A percentile compares a stretch with the other conserved stretches of the same genome.
These are phyloP conservation scores for Gloeostereum incarnatum DNA, from an alignment of 768 basidiomycete genomes.

Conservation along the genomic window DNA sequence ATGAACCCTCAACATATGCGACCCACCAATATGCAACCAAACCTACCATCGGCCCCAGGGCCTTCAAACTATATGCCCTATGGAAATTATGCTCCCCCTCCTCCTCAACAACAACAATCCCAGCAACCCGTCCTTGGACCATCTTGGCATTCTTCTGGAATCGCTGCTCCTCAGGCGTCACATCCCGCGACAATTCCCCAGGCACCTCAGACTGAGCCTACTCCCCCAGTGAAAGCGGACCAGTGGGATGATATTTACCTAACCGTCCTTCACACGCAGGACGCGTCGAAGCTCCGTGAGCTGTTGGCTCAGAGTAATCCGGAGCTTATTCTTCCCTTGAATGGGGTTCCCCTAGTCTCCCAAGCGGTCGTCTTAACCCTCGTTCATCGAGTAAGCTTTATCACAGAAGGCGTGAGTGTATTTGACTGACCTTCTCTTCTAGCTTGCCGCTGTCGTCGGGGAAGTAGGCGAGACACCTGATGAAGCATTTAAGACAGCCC, in stretches of 20 bases:
- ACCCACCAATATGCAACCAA: slow-evolving; percentile 29
- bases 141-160: slow-evolving; percentile 53
- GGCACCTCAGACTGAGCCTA: slow-evolving; percentile 31
- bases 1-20: slow-evolving; percentile 31
- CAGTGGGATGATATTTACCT: slow-evolving; percentile 85
- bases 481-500: slow-evolving; percentile 69
- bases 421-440: slow-evolving; percentile 6
- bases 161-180: slow-evolving; percentile 77
- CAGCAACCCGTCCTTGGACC: slow-evolving; percentile 24
- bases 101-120: slow-evolving; percentile 20
- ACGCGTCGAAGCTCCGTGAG: slow-evolving; percentile 64
- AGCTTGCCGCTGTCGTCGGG: slow-evolving; percentile 69
- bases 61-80: background rate
- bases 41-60: slow-evolving; percentile 9
- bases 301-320: slow-evolving; percentile 67
- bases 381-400: slow-evolving; percentile 61
- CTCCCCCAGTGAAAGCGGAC: slow-evolving; percentile 51
- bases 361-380: slow-evolving; percentile 81
- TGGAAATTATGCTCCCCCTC: background rate
- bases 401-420: slow-evolving; percentile 3
- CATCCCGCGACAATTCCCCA: slow-evolving; percentile 69
- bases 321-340: slow-evolving; percentile 72
- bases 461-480: slow-evolving; percentile 73
- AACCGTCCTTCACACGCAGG: slow-evolving; percentile 67
- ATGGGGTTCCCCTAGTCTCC: slow-evolving; percentile 59